phyloP scores from a whole-genome alignment of 2,329 filamentous ascomycete genomes.

The Alternaria alternata region DNA sequence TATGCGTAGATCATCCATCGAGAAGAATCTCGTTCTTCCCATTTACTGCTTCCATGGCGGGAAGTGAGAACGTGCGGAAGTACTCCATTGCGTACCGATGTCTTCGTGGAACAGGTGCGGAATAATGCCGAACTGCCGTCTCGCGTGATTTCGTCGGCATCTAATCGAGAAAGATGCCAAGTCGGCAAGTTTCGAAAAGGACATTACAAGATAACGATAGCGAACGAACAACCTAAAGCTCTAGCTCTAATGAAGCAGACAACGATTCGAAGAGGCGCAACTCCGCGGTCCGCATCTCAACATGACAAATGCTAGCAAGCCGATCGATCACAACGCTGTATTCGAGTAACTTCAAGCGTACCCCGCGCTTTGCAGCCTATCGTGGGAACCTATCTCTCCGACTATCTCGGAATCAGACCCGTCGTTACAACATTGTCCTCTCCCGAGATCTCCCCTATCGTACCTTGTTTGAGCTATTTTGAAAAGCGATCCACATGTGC shows the following conservation, averaged over 20 bases:
- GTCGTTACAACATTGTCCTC: not conserved
- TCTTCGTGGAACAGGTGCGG: not conserved
- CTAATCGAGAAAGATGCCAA: too few species aligned
- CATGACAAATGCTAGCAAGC: too few species aligned
- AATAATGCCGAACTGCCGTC: not conserved
- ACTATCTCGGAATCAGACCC: not conserved
- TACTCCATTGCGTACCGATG: not conserved
- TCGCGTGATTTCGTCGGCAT: too few species aligned
- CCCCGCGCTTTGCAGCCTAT: not conserved
- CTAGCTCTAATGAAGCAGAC: too few species aligned
- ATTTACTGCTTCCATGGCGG: too few species aligned
- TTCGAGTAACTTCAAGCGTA: not conserved
- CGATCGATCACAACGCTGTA: not conserved
- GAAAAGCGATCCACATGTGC: not conserved
- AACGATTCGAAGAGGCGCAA: too few species aligned
- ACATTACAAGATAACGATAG: too few species aligned
- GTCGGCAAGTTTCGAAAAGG: too few species aligned
- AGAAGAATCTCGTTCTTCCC: too few species aligned
- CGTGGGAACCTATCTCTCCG: not conserved
- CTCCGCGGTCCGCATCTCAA: too few species aligned
- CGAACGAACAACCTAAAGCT: too few species aligned
- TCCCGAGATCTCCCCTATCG: not conserved
- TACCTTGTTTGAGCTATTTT: not conserved
- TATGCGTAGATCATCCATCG: too few species aligned
- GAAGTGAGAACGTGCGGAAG: not conserved